phyloP scores from a whole-genome alignment of 148 eudicot species.

The Suaeda aralocaspica region DNA sequence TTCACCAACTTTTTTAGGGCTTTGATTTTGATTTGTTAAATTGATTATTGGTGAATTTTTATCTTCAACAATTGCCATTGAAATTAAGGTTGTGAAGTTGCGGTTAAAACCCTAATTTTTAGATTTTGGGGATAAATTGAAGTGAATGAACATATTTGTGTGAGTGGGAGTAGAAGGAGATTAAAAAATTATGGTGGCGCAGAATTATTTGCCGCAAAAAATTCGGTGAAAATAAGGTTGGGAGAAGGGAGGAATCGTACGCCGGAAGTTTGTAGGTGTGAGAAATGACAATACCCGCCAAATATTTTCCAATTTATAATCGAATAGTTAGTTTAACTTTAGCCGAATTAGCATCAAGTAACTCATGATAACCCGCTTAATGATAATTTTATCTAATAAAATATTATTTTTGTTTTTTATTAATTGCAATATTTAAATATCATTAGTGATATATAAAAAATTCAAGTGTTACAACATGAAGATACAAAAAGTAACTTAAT shows the following conservation, averaged over 20 bases:
- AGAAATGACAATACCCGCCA: slow-evolving; percentile 20
- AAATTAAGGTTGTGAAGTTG: not conserved
- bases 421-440: no score
- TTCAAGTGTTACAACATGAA: no score
- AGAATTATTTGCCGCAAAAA: not conserved
- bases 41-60: slow-evolving; percentile 7
- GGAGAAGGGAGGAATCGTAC: not conserved
- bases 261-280: not conserved
- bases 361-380: no score
- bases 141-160: not conserved
- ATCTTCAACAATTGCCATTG: slow-evolving; percentile 30
- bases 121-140: not conserved
- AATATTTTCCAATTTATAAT: not conserved
- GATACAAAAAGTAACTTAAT: no score
- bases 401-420: no score
- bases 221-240: not conserved
- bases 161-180: not conserved
- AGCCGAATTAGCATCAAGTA: no score
- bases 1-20: slow-evolving; percentile 16
- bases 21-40: slow-evolving; percentile 19
- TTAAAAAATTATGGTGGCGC: not conserved
- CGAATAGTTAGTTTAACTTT: no score
- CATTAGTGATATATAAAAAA: no score
- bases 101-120: slow-evolving; percentile 18
- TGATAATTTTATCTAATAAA: no score